phyloP scores from a whole-genome alignment of 257 asterid genomes.

The Eustoma russellianum region DNA sequence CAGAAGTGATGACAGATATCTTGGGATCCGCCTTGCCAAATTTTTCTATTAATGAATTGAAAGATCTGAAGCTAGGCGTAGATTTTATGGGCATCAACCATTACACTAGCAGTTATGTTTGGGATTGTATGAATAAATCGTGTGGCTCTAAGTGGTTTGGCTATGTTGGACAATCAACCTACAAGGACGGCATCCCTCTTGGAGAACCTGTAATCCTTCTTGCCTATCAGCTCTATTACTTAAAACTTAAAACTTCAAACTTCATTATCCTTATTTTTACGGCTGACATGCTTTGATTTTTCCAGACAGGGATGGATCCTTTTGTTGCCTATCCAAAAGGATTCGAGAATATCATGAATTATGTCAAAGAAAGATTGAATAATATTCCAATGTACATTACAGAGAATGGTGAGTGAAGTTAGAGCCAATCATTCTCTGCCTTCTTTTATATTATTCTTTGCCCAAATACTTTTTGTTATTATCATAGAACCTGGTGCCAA shows the following conservation, averaged over 20 bases:
- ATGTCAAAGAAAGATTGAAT: slow-evolving; percentile 38
- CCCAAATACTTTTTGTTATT: too few relatives aligned
- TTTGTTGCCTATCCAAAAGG: neutral
- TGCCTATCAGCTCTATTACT: neutral
- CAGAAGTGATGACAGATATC: slow-evolving; percentile 21
- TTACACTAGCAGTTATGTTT: slow-evolving; percentile 15
- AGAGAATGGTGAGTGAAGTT: slow-evolving; percentile 38
- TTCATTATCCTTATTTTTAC: neutral
- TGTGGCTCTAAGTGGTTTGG: slow-evolving; percentile 18
- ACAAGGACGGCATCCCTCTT: slow-evolving; percentile 14
- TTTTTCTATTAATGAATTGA: slow-evolving; percentile 19
- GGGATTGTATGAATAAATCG: slow-evolving; percentile 15
- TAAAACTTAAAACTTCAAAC: too few relatives aligned
- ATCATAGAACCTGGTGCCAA: too few relatives aligned
- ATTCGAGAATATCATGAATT: slow-evolving; percentile 17
- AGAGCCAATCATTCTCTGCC: neutral
- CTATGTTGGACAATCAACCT: slow-evolving; percentile 4
- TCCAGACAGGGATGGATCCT: slow-evolving; percentile 11
- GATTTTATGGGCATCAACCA: slow-evolving; percentile 22
- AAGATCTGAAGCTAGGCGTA: slow-evolving; percentile 12
- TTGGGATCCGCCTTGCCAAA: slow-evolving; percentile 14
- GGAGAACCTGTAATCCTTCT: slow-evolving; percentile 13
- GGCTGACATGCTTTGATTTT: neutral
- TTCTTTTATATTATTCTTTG: too few relatives aligned
- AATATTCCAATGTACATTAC: slow-evolving; percentile 46